Conservation (phyloP, 441 rosid species). For the Aleurites moluccanus region DNA sequence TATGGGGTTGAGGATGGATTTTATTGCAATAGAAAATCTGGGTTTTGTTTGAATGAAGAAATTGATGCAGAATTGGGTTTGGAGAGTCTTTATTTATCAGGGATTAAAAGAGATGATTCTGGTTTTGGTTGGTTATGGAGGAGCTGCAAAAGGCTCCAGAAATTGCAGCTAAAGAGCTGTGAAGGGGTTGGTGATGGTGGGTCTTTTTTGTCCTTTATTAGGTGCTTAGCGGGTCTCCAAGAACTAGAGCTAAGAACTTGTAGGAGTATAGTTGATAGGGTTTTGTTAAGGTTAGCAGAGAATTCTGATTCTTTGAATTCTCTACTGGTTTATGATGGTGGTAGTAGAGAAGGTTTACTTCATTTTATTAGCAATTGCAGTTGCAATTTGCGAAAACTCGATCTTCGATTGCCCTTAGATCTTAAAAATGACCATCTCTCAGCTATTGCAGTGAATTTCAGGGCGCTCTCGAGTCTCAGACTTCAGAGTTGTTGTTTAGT, state of each 20-base stretch:
- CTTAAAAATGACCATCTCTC: slow-evolving; percentile 64
- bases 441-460: slow-evolving; percentile 52
- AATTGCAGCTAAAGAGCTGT: slow-evolving; percentile 58
- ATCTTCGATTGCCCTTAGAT: slow-evolving; percentile 83
- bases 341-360: slow-evolving; percentile 63
- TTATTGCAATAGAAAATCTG: slow-evolving; percentile 17
- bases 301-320: slow-evolving; percentile 53
- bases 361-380: slow-evolving; percentile 56
- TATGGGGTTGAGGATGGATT: slow-evolving; percentile 23
- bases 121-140: slow-evolving; percentile 66
- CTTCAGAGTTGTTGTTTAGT: slow-evolving; percentile 78
- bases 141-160: slow-evolving; percentile 59
- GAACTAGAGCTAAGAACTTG: slow-evolving; percentile 71
- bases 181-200: slow-evolving; percentile 65
- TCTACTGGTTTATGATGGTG: slow-evolving; percentile 76
- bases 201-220: slow-evolving; percentile 41
- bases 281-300: slow-evolving; percentile 55
- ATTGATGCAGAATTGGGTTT: slow-evolving; percentile 46
- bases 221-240: slow-evolving; percentile 45
- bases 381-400: slow-evolving; percentile 51
- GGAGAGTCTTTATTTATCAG: slow-evolving; percentile 55
- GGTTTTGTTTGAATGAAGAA: slow-evolving; percentile 31
- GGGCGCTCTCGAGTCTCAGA: slow-evolving; percentile 43
- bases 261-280: slow-evolving; percentile 56
- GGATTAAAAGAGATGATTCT: slow-evolving; percentile 51